Evolutionary conservation across 177 flowering plant species (phyloP), one percentile per base, ranked within the genome.

Genomic region (Vitis hybrid): DNA sequence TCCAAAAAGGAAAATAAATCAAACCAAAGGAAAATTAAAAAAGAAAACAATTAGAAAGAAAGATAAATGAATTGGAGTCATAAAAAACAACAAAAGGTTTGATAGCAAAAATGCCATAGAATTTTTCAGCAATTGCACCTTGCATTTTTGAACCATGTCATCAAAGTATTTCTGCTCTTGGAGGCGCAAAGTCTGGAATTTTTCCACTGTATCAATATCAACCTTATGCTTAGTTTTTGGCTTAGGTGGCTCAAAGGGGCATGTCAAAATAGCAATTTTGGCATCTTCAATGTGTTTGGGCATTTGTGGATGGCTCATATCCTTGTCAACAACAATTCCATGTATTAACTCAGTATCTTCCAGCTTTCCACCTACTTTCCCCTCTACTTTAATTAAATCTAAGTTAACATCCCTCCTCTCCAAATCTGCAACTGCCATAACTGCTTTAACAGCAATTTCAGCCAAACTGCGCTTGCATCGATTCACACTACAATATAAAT

Each of bases 151-250:
- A 76, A 95, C 99, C 98, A 95, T 95, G 71, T 93, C 97, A 85
- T 95, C 99, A 77, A 95, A 95, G 79, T 95, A 95, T 74, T 95
- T 82, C 83, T 82, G 89, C 81, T 95, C 99, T 73, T 95, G 99
- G 64, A 69, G 66, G 55, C 98, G 91, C 56, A 95, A 78, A 20
- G 97, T 90, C 75, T 95, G 91, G 74, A 95, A 95, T 81, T 95
- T 95, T 61, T 95, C 99, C 54, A 93, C 97, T 2, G 97, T 85
- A 80, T 95, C 97, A 78, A 95, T 93, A 71, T 95, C 99, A 79
- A 95, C 97, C 94, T 95, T 95, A 90, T 95, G 99, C 79, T 95
- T 95, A 61, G 99, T 95, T 82, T 95, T 95, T 66, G 98, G 99
- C 87, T 95, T 95, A 0, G 99, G 98, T 48, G 99, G 99, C 88